Evolutionary conservation across 805 yeast genomes (phyloP), one percentile per base, ranked within the genome.

Genomic region (Maudiozyma turicensis): DNA sequence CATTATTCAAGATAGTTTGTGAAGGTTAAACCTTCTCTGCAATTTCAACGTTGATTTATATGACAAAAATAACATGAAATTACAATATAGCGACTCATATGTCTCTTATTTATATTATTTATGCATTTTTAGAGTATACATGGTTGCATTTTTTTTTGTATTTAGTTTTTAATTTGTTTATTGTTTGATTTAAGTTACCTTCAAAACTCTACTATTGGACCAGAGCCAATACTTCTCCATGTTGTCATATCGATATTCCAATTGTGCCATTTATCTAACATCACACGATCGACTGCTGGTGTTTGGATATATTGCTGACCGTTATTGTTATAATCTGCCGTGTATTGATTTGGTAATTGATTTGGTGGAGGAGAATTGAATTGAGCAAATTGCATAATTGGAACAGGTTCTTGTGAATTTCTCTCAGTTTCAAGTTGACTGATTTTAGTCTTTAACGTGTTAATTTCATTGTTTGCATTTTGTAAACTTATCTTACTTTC

Each of bases 191-290:
- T 11, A 1, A 6, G 6, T 8, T 20, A 20, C 26, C 6, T 14
- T 11, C 46, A 76, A 40, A 73, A 59, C 43, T 78, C 80, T 11
- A 82, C 69, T 5, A 75, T 61, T 3, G 86, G 82, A 2, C 89
- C 89, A 46, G 75, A 69, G 1, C 87, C 88, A 14, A 78, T 71
- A 46, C 82, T 76, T 60, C 84, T 75, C 97, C 97, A 90, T 11
- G 63, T 58, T 29, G 86, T 75, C 95, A 90, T 86, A 59, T 90
- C 96, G 3, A 88, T 76, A 59, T 84, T 87, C 89, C 90, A 90
- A 45, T 78, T 81, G 54, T 80, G 81, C 95, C 95, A 90, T 54
- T 78, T 80, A 60, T 74, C 71, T 54, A 90, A 66, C 56, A 79
- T 81, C 10, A 75, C 74, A 6, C 79, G 76, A 52, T 77, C 78